phyloP scores from a whole-genome alignment of 2,329 filamentous ascomycete species.

The Clonostachys sp. region DNA sequence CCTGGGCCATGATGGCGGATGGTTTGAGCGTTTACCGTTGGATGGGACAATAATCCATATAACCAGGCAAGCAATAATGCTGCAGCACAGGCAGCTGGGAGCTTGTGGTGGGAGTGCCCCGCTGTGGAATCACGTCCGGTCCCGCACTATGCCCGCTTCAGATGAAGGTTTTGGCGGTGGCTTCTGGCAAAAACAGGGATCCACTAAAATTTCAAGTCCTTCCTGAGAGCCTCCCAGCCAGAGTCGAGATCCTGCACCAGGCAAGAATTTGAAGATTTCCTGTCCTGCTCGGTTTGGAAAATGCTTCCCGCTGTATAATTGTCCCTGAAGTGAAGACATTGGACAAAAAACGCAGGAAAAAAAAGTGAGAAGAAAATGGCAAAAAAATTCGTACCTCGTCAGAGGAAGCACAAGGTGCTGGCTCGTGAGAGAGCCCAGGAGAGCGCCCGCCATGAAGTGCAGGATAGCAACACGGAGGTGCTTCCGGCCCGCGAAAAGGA shows the following conservation, averaged over 20 bases:
- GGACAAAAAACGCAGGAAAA: neutral
- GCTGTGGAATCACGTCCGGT: neutral
- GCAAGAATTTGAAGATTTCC: no score
- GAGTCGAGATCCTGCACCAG: no score
- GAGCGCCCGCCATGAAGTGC: conserved; percentile 29
- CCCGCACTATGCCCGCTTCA: conserved; percentile 26
- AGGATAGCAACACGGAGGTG: conserved; percentile 53
- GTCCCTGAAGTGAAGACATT: neutral
- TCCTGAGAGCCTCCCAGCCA: no score
- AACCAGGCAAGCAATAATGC: no score
- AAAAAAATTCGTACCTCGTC: conserved; percentile 54
- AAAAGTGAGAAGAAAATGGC: conserved; percentile 33
- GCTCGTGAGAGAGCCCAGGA: conserved; percentile 54
- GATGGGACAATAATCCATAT: no score
- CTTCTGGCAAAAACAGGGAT: conserved; percentile 23
- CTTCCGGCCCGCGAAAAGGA: conserved; percentile 36
- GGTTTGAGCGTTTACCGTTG: no score
- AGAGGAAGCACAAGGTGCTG: conserved; percentile 65
- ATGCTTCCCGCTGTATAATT: neutral
- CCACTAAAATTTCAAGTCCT: conserved; percentile 24
- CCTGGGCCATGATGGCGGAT: no score
- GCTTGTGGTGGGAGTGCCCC: no score
- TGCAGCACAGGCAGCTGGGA: no score
- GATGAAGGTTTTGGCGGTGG: conserved; percentile 25
- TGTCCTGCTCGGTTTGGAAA: neutral